Base-by-base conservation (phyloP, 345 rosid species). In the Hibiscus mutabilis region DNA sequence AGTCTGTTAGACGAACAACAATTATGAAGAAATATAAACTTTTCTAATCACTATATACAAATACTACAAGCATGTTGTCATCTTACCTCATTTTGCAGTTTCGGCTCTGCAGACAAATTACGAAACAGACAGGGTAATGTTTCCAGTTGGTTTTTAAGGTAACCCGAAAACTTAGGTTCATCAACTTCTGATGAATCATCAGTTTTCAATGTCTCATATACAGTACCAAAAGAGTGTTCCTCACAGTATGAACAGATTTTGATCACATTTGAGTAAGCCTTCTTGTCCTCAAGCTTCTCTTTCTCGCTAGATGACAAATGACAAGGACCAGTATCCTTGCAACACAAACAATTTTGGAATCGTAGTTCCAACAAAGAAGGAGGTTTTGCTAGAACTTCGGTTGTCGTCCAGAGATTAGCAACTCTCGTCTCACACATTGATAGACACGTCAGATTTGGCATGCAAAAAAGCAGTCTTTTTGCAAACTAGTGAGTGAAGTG, bases 391-490 rank as follows among this genome's bases (percentile, higher is more conserved):
- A 47, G 52, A 47, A 47, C 52, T 47, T 47, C 4, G 7, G 78
- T 62, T 3, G 87, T 75, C 14, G 75, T 84, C 90, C 90, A 84
- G 22, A 86, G 84, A 81, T 86, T 82, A 58, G 81, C 67, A 58
- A 86, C 80, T 75, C 87, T 76, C 25, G 87, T 82, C 81, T 79
- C 90, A 11, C 90, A 86, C 84, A 86, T 79, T 25, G 90, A 86
- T 51, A 86, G 81, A 44, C 74, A 27, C 69, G 35, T 75, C 76
- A 86, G 80, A 66, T 79, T 82, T 8, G 90, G 90, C 86, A 86
- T 84, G 77, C 74, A 77, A 60, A 85, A 74, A 86, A 86, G 73
- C 87, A 86, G 60, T 84, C 87, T 74, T 76, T 63, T n/a, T 79
- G 85, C 71, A 86, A 79, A 73, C 76, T 76, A 16, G 84, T 70